These are phyloP conservation scores for Inga laurina DNA, from an alignment of 306 rosid species.

Conservation along the genomic window DNA sequence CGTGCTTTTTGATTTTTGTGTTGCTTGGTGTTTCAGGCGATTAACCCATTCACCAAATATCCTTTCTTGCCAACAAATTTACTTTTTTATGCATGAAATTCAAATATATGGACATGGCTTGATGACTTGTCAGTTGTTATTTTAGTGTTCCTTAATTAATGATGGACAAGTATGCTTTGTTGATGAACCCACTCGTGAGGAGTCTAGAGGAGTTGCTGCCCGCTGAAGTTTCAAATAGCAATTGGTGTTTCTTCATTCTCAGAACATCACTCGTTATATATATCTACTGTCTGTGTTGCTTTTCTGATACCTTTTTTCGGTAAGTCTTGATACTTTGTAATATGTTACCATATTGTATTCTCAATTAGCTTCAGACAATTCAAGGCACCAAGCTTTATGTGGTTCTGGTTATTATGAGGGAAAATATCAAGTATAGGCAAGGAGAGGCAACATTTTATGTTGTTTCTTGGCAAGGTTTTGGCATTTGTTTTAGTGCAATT, in stretches of 20 bases:
- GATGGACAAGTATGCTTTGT: constrained; percentile 62
- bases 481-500: not conserved
- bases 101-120: not conserved
- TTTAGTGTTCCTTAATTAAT: constrained; percentile 49
- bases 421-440: not conserved
- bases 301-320: constrained; percentile 83
- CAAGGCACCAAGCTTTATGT: not conserved
- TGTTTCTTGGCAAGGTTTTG: not conserved
- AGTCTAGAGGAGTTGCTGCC: constrained; percentile 84
- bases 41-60: constrained; percentile 83
- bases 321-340: constrained; percentile 23
- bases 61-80: constrained; percentile 41
- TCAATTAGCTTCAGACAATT: not conserved
- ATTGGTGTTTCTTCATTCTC: constrained; percentile 61
- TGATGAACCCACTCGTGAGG: constrained; percentile 86
- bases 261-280: constrained; percentile 59
- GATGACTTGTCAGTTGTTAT: constrained; percentile 19
- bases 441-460: not conserved
- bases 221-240: constrained; percentile 40
- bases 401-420: not conserved
- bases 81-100: constrained; percentile 18
- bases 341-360: not conserved
- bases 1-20: constrained; percentile 30
- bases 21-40: constrained; percentile 53
- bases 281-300: constrained; percentile 68